These are phyloP conservation scores for Xanthoconium stramineum DNA, from an alignment of 768 basidiomycete species.

Conservation along the genomic window DNA sequence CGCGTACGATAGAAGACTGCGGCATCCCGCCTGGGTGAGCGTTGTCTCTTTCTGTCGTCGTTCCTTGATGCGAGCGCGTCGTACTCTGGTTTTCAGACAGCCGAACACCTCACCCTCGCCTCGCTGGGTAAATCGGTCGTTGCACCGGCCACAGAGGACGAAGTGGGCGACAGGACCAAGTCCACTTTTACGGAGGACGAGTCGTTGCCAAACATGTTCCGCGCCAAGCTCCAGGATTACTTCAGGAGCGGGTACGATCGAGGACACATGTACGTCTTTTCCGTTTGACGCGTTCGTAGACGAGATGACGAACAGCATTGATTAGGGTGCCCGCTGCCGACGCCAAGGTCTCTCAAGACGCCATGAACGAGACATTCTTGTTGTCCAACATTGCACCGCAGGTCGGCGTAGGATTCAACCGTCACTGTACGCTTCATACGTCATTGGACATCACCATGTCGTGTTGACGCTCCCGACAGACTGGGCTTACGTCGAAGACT, in stretches of 20 bases:
- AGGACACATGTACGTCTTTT: conserved; percentile 81
- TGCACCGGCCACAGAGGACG: conserved; percentile 33
- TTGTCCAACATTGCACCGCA: conserved; percentile 97
- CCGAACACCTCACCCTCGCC: conserved; percentile 86
- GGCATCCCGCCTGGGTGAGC: conserved; percentile 92
- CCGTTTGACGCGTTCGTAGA: not conserved
- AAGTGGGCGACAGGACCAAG: conserved; percentile 64
- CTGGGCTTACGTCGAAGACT: conserved; percentile 96
- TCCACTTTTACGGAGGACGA: conserved; percentile 85
- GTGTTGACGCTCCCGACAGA: conserved; percentile 42
- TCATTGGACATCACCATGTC: not conserved
- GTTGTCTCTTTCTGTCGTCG: not conserved
- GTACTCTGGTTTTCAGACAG: conserved; percentile 56
- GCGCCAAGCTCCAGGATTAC: conserved; percentile 85
- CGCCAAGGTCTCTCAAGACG: conserved; percentile 85
- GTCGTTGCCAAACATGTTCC: conserved; percentile 69
- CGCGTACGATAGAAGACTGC: conserved; percentile 84
- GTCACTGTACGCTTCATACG: conserved; percentile 64
- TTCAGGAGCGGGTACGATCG: conserved; percentile 93
- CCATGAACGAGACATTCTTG: conserved; percentile 96
- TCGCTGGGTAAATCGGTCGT: conserved; percentile 55
- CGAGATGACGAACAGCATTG: conserved; percentile 1
- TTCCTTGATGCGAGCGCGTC: not conserved
- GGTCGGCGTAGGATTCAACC: conserved; percentile 95
- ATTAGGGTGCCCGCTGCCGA: conserved; percentile 94